phyloP scores from a whole-genome alignment of 805 yeast genomes.

The Saturnispora silvae region DNA sequence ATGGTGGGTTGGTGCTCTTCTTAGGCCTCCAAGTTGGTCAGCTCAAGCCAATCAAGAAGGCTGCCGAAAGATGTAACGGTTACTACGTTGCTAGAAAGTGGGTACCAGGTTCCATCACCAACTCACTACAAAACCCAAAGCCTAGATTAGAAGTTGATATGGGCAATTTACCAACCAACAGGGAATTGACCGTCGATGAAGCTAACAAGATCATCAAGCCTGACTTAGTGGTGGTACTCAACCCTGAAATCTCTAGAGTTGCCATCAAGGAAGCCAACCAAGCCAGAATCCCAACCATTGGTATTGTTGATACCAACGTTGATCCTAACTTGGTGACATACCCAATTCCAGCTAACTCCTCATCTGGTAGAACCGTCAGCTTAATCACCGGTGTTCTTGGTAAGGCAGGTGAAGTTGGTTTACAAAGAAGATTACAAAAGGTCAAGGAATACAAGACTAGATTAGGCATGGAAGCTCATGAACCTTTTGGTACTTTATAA shows the following conservation, averaged over 20 bases:
- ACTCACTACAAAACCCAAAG: constrained; percentile 50
- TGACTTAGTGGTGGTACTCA: constrained; percentile 75
- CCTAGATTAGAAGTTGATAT: constrained; percentile 69
- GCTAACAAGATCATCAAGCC: constrained; percentile 61
- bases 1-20: constrained; percentile 72
- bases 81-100: constrained; percentile 77
- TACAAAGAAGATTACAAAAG: constrained; percentile 40
- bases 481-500: constrained; percentile 13
- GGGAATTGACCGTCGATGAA: constrained; percentile 42
- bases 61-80: constrained; percentile 69
- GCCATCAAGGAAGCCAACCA: constrained; percentile 74
- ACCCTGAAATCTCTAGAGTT: constrained; percentile 78
- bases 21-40: constrained; percentile 81
- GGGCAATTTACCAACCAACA: constrained; percentile 55
- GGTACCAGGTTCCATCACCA: constrained; percentile 93
- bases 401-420: constrained; percentile 76
- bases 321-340: constrained; percentile 86
- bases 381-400: constrained; percentile 75
- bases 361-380: constrained; percentile 70
- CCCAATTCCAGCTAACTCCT: constrained; percentile 95
- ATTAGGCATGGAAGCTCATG: constrained; percentile 19
- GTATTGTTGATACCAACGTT: constrained; percentile 86
- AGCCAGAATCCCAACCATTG: constrained; percentile 83
- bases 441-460: constrained; percentile 25
- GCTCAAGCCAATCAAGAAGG: constrained; percentile 60